These are phyloP conservation scores for Fraxinus paxiana DNA, from an alignment of 305 asterid genomes.

Conservation along the genomic window DNA sequence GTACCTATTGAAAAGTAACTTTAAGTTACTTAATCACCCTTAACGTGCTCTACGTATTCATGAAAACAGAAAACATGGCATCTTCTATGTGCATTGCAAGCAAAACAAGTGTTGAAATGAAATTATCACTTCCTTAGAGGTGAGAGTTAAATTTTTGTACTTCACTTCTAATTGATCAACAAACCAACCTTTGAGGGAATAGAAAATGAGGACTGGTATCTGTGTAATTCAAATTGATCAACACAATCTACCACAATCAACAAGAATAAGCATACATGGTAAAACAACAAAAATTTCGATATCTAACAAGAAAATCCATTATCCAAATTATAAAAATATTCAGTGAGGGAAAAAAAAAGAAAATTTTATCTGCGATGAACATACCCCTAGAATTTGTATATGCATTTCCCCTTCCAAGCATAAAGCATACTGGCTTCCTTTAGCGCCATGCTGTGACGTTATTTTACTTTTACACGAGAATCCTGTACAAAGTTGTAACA, in stretches of 20 bases:
- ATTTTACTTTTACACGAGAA: background rate
- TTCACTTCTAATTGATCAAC: background rate
- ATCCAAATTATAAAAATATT: background rate
- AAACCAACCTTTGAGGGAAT: background rate
- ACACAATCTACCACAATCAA: background rate
- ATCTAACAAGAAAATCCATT: background rate
- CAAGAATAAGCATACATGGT: background rate
- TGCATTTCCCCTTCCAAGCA: conserved; percentile 2
- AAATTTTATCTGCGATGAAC: background rate
- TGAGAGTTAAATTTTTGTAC: background rate
- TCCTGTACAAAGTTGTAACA: background rate
- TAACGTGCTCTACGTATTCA: background rate
- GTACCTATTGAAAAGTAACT: background rate
- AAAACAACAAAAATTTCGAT: background rate
- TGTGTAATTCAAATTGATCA: background rate
- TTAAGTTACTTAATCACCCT: background rate
- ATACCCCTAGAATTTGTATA: background rate
- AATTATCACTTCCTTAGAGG: background rate
- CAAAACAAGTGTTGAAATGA: background rate
- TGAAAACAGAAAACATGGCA: background rate
- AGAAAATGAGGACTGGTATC: background rate
- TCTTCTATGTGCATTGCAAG: background rate
- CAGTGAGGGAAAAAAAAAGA: background rate
- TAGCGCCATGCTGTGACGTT: background rate
- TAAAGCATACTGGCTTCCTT: background rate